A percentile compares a stretch with the other conserved stretches of the same genome.
phyloP scores from a whole-genome alignment of 352 stramenopile genomes.

The Saprolegnia parasitica region DNA sequence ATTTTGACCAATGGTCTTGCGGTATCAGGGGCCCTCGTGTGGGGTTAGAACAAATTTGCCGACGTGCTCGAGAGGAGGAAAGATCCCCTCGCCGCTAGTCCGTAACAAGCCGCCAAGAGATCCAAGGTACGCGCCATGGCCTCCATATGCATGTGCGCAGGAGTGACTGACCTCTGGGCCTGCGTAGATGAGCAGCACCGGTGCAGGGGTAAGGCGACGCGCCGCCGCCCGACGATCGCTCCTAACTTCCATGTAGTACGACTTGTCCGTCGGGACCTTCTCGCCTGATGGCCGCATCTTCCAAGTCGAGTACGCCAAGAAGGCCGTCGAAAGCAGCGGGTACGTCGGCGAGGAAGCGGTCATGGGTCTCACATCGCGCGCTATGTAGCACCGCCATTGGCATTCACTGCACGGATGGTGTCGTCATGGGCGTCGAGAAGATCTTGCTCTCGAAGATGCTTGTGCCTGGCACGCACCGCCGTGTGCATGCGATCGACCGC shows the following conservation, averaged over 20 bases:
- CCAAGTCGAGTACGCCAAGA: conserved; percentile 98
- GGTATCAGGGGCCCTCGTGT: neutral
- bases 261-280: conserved; percentile 91
- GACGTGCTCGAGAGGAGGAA: conserved; percentile 13
- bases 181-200: conserved; percentile 73
- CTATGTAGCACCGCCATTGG: conserved; percentile 90
- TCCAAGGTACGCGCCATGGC: neutral
- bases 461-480: conserved; percentile 82
- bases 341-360: conserved; percentile 29
- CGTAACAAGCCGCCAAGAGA: neutral
- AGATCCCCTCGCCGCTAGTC: conserved; percentile 3
- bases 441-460: conserved; percentile 91
- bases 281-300: conserved; percentile 98
- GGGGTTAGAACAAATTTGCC: conserved; percentile 22
- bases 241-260: conserved; percentile 44
- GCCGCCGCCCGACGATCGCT: neutral
- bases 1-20: neutral
- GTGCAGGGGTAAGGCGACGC: conserved; percentile 47
- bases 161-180: no score
- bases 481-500: conserved; percentile 86
- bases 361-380: neutral
- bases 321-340: conserved; percentile 96
- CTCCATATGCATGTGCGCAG: neutral
- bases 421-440: conserved; percentile 98
- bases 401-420: conserved; percentile 96